phyloP scores from a whole-genome alignment of 2,329 filamentous ascomycete genomes.

The Dothideomycetidae sp. region DNA sequence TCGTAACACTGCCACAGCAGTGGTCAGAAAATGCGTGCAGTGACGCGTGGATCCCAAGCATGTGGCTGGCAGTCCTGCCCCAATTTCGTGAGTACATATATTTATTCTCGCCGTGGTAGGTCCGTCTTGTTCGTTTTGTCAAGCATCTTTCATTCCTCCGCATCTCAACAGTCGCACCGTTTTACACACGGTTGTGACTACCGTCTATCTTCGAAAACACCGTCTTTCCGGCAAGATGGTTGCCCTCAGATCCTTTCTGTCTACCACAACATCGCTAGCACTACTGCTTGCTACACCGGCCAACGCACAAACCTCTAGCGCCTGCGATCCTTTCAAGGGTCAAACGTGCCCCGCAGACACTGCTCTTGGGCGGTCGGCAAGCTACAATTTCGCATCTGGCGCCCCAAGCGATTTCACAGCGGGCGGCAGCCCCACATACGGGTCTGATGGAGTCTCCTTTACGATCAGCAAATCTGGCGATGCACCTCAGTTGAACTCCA shows the following conservation, averaged over 20 bases:
- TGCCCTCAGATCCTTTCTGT: background rate
- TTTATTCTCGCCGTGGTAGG: background rate
- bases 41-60: too few relatives aligned
- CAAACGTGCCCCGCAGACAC: constrained; percentile 57
- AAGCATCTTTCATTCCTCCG: background rate
- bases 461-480: constrained; percentile 67
- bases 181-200: too few relatives aligned
- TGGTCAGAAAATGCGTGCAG: too few relatives aligned
- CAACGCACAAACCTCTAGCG: constrained; percentile 39
- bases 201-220: too few relatives aligned
- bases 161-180: background rate
- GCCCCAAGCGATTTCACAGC: constrained; percentile 64
- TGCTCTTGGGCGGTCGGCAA: constrained; percentile 68
- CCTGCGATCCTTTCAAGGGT: constrained; percentile 42
- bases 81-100: too few relatives aligned
- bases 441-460: constrained; percentile 62
- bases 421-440: constrained; percentile 58
- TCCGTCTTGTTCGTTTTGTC: background rate
- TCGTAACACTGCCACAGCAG: background rate
- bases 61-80: background rate
- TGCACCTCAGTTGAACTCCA: constrained; percentile 68
- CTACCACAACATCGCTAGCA: constrained; percentile 13
- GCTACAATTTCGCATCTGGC: constrained; percentile 70
- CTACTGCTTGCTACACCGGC: constrained; percentile 26
- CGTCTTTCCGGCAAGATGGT: background rate